A percentile compares a stretch with the other conserved stretches of the same genome.
phyloP scores from a whole-genome alignment of 768 basidiomycete species.

The Zangia roseola region DNA sequence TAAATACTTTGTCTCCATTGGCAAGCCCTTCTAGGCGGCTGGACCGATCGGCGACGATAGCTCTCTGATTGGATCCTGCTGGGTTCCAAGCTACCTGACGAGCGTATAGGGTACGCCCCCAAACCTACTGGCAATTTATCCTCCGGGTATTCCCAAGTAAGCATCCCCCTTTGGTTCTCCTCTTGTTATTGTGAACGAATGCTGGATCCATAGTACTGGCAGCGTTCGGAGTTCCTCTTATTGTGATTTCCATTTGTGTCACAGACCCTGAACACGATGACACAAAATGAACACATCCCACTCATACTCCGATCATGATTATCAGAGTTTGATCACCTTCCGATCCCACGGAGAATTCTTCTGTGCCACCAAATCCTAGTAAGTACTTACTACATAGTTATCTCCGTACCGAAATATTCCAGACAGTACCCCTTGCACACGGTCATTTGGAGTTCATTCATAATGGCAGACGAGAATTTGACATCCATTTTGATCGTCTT shows the following conservation, averaged over 20 bases:
- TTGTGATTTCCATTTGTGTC: neutral
- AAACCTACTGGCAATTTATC: too few relatives aligned
- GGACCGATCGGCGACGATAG: neutral
- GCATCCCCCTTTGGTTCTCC: too few relatives aligned
- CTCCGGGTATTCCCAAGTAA: too few relatives aligned
- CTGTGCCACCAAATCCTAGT: neutral
- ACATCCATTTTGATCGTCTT: constrained; percentile 14
- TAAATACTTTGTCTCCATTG: neutral
- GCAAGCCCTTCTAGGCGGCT: too few relatives aligned
- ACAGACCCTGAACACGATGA: constrained; percentile 17
- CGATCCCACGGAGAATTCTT: constrained; percentile 7
- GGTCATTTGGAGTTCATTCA: constrained; percentile 24
- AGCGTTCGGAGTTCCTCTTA: too few relatives aligned
- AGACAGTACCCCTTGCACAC: constrained; percentile 17
- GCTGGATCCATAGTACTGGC: too few relatives aligned
- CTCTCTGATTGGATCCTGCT: neutral
- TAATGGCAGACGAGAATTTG: constrained; percentile 9
- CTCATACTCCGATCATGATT: constrained; percentile 10
- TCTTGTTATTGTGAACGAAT: too few relatives aligned
- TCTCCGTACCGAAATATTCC: constrained; percentile 13
- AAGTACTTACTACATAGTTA: constrained; percentile 5
- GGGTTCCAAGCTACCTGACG: too few relatives aligned
- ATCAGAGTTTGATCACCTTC: constrained; percentile 21
- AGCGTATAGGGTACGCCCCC: too few relatives aligned
- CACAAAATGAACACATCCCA: neutral